Evolutionary conservation across 805 yeast species (phyloP), one percentile per base, ranked within the genome.

Genomic region (Kuraishia ogatae): DNA sequence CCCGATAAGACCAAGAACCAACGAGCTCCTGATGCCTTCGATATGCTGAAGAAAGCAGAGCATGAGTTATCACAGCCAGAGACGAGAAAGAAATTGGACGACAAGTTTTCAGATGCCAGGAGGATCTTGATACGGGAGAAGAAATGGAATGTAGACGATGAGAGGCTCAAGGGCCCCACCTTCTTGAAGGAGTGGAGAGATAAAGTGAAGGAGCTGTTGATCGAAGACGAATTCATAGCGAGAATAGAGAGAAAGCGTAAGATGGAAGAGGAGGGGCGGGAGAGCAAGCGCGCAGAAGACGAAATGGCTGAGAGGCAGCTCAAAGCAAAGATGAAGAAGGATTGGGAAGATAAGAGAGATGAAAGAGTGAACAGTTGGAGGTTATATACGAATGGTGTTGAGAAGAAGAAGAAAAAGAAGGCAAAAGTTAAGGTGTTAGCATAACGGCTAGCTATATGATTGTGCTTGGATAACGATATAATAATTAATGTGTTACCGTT

Each of bases 11-110:
- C 81, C 1, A 63, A 67, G 29, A 78, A 84, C 59, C 69, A 73
- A 0, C 68, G 73, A n/a, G 89, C 90, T 0, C 81, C 87, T 0
- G 76, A 69, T 35, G 90, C 90, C 1, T 85, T 85, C 65, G 85
- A 82, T 61, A 55, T 72, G 39, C 66, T 85, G 53, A 82, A 83
- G 58, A 79, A 77, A 57, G 83, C 90, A 0, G 79, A 82, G 53
- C 64, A 72, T 0, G 68, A 66, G 3, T 60, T 78, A 13, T 60
- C 60, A 28, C 75, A 77, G 57, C 76, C 69, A 19, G 64, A 65
- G 52, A 62, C 70, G 19, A 67, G 83, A 26, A 64, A 62, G 21
- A 62, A 66, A 54, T 75, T 85, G 15, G 80, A 74, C 28, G 67
- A 66, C 13, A 73, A 76, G 1, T 74, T 81, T 59, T 62, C 73